Conservation (phyloP, 2,329 filamentous ascomycete species). For the Trichoderma guizhouense region DNA sequence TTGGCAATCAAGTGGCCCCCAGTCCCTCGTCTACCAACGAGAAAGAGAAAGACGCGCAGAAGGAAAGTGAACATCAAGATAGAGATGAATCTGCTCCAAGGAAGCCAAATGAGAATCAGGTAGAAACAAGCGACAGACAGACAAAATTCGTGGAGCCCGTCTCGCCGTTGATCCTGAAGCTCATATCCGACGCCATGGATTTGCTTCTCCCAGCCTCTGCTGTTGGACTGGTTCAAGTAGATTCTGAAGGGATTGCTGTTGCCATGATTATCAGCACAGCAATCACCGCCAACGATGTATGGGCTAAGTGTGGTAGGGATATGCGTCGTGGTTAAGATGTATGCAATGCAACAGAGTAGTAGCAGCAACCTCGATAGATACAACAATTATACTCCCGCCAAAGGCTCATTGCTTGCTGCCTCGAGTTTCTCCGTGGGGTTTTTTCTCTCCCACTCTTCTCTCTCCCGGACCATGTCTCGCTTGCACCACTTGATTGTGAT, state of each 20-base stretch:
- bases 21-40: conserved; percentile 28
- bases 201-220: conserved; percentile 57
- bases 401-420: neutral
- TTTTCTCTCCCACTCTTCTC: conserved; percentile 35
- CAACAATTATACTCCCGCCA: neutral
- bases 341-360: neutral
- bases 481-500: conserved; percentile 38
- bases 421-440: conserved; percentile 3
- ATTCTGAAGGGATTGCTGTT: conserved; percentile 51
- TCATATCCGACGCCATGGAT: conserved; percentile 59
- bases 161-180: conserved; percentile 40
- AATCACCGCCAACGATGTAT: conserved; percentile 7
- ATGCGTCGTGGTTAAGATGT: neutral
- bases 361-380: neutral
- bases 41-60: conserved; percentile 11
- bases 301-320: neutral
- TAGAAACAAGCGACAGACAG: conserved; percentile 32
- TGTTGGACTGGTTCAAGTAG: conserved; percentile 57
- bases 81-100: conserved; percentile 29
- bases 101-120: conserved; percentile 32
- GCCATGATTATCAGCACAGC: conserved; percentile 42
- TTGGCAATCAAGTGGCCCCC: conserved; percentile 37
- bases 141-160: conserved; percentile 31
- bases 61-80: conserved; percentile 22
- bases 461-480: conserved; percentile 35